Evolutionary conservation across 495 filamentous ascomycete genomes (phyloP), one percentile per base, ranked within the genome.

Genomic region (Lichenothelia convexa): DNA sequence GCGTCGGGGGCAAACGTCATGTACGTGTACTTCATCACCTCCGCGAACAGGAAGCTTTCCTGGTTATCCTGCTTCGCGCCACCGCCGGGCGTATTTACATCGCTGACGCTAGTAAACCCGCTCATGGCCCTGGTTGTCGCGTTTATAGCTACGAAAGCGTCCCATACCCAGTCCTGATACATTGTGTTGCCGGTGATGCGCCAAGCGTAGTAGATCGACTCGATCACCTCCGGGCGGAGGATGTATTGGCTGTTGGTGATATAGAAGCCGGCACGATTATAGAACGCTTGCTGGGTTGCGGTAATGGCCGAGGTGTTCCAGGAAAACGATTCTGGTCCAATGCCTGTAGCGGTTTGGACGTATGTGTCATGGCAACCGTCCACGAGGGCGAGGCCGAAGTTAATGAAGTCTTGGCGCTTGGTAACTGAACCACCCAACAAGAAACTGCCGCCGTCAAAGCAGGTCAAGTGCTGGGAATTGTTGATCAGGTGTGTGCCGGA

Each of bases 1-100:
- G 62, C 67, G 36, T 82, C 75, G 59, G 46, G 17, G n/a, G 18
- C 24, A 13, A n/a, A n/a, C n/a, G n/a, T 73, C 38, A 92, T 47
- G 51, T 80, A 91, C 17, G 64, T 59, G 56, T 92, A 93, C 62
- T 93, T 93, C 47, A 91, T 42, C 35, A 86, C 79, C 60, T 93
- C 84, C 0, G 85, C 84, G 51, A 89, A 87, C 57, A 81, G 73
- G 61, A 91, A 93, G 46, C 78, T 86, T 60, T 93, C 84, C 63
- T 86, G 77, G 49, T 74, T 73, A 44, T 91, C 73, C 22, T 55
- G 52, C 33, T 67, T 70, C 4, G 54, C 51, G 4, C 78, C 82
- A 3, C 83, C 83, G 6, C 58, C 60, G 0, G 41, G 30, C 16
- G 46, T 49, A 45, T 80, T 79, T n/a, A 89, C 83, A 50, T 91